Percentiles rank a stretch among this genome's conserved stretches.
Evolutionary conservation across 2,329 filamentous ascomycete species (phyloP).

Genomic region (Truncatella angustata): DNA sequence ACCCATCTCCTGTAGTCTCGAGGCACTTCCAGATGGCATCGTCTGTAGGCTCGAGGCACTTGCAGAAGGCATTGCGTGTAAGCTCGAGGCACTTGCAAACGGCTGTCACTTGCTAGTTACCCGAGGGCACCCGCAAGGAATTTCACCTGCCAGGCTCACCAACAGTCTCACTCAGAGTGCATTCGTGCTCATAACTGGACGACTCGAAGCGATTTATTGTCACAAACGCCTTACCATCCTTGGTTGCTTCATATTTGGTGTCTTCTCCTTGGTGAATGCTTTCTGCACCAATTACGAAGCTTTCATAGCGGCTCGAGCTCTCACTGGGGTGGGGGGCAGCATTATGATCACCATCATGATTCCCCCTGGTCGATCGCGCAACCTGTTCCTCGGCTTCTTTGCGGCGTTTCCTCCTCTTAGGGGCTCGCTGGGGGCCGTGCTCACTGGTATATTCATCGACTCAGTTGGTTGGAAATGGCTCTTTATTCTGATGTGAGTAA

Average conservation of each 20-base stretch:
- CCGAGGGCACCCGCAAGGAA: too few relatives aligned
- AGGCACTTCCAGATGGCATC: too few relatives aligned
- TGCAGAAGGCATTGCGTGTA: too few relatives aligned
- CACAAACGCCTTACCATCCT: conserved; percentile 45
- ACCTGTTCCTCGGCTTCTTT: conserved; percentile 45
- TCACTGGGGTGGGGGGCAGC: conserved; percentile 49
- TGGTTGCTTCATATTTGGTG: conserved; percentile 39
- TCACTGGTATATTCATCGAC: conserved; percentile 37
- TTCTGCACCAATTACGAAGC: conserved; percentile 40
- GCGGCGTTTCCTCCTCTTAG: conserved; percentile 46
- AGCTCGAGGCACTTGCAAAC: too few relatives aligned
- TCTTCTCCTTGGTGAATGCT: conserved; percentile 42
- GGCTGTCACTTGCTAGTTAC: too few relatives aligned
- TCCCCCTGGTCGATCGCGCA: conserved; percentile 43
- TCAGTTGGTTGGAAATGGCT: conserved; percentile 37
- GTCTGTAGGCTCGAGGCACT: too few relatives aligned
- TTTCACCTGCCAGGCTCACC: too few relatives aligned
- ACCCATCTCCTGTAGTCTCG: too few relatives aligned
- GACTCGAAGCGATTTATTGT: conserved; percentile 51
- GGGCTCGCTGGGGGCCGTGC: conserved; percentile 35
- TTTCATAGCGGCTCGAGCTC: conserved; percentile 31
- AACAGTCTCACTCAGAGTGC: conserved; percentile 47
- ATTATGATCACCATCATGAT: conserved; percentile 47
- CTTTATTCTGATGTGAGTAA: conserved; percentile 35
- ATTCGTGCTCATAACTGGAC: conserved; percentile 48